phyloP scores from a whole-genome alignment of 2,329 filamentous ascomycete genomes.

The Sphaerulina vaccinii region DNA sequence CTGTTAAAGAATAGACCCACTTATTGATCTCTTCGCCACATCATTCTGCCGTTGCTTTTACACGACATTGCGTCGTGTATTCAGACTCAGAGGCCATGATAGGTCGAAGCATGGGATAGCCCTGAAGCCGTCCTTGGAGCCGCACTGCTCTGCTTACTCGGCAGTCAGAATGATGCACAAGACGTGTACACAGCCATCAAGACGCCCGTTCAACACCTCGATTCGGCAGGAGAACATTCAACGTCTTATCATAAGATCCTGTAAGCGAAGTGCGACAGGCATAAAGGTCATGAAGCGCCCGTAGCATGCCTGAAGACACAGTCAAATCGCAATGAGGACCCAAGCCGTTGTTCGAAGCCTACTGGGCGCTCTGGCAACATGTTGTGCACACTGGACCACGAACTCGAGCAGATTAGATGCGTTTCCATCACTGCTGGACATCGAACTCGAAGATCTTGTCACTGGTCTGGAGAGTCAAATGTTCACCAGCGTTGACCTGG shows the following conservation, averaged over 20 bases:
- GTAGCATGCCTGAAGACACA: neutral
- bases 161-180: neutral
- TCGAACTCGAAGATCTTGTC: slow-evolving; percentile 52
- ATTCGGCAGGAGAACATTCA: neutral
- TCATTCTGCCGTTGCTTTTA: neutral
- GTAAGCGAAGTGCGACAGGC: too few species aligned
- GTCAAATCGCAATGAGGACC: neutral
- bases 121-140: neutral
- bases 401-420: neutral
- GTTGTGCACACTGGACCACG: neutral
- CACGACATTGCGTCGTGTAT: neutral
- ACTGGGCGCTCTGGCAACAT: neutral
- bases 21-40: neutral
- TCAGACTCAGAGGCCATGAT: neutral
- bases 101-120: neutral
- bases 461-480: slow-evolving; percentile 49
- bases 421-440: slow-evolving; percentile 50
- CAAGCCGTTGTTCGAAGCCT: neutral
- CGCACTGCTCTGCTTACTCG: neutral
- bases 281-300: neutral
- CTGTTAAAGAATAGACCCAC: neutral
- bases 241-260: neutral
- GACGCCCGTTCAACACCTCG: neutral
- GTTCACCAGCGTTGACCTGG: slow-evolving; percentile 60
- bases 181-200: neutral